phyloP scores from a whole-genome alignment of 163 green algal species.

The Prototheca wickerhamii region DNA sequence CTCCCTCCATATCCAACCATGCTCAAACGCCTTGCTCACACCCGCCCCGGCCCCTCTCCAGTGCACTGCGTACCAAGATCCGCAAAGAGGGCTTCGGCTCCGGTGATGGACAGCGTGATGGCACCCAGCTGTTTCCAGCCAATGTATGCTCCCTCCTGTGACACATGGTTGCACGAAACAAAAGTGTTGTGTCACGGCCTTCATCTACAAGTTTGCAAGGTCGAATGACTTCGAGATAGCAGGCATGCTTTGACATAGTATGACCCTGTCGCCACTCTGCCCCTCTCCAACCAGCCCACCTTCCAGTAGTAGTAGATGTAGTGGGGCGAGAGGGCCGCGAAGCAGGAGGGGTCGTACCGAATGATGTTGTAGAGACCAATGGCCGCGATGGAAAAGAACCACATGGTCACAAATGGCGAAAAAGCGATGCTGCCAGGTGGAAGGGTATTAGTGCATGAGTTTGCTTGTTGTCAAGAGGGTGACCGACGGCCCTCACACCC shows the following conservation, averaged over 20 bases:
- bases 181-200: background rate
- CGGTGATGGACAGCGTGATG: slow-evolving; percentile 59
- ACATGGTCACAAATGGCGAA: slow-evolving; percentile 45
- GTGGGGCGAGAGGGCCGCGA: slow-evolving; percentile 36
- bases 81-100: slow-evolving; percentile 62
- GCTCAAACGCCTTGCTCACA: too few species aligned
- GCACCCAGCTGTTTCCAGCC: slow-evolving; percentile 48
- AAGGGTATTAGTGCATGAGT: background rate
- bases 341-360: slow-evolving; percentile 18
- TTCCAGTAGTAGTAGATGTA: slow-evolving; percentile 37
- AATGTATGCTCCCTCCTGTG: slow-evolving; percentile 15
- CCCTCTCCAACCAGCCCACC: background rate
- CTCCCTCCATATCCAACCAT: background rate
- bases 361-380: slow-evolving; percentile 50
- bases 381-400: slow-evolving; percentile 36
- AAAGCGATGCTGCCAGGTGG: background rate
- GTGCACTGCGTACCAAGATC: slow-evolving; percentile 55
- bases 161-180: background rate
- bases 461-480: too few species aligned
- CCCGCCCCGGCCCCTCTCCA: too few species aligned
- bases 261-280: background rate
- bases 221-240: too few species aligned
- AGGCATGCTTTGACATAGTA: too few species aligned
- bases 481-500: too few species aligned
- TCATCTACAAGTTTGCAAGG: background rate